Percentiles rank a stretch among this genome's conserved stretches.
Conservation (phyloP, 805 yeast genomes). For the Metschnikowia dekortorum region DNA sequence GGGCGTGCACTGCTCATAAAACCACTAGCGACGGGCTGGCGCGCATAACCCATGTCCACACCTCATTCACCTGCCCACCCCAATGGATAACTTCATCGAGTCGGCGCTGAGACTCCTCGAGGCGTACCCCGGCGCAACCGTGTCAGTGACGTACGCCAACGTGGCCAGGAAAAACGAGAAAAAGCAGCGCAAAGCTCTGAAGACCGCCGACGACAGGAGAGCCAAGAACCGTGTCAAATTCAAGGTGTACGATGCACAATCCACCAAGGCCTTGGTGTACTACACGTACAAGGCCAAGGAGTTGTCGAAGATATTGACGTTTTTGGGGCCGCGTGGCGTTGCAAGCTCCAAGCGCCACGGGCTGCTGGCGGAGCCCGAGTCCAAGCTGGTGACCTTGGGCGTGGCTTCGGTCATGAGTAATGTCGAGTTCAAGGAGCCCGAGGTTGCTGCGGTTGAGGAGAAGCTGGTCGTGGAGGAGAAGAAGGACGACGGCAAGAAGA, state of each 20-base stretch:
- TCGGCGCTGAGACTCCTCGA: conserved; percentile 28
- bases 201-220: conserved; percentile 10
- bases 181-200: conserved; percentile 6
- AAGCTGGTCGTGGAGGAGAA: conserved; percentile 20
- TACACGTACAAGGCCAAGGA: conserved; percentile 65
- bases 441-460: conserved; percentile 2
- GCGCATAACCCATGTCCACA: neutral
- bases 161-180: conserved; percentile 20
- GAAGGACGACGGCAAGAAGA: conserved; percentile 29
- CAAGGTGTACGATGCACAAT: conserved; percentile 61
- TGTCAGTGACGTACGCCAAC: conserved; percentile 37
- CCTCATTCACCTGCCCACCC: neutral
- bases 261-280: conserved; percentile 58
- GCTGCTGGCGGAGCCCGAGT: conserved; percentile 17
- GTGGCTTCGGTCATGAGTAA: conserved; percentile 41
- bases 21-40: neutral
- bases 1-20: neutral
- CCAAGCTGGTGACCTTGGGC: conserved; percentile 24
- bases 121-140: conserved; percentile 35
- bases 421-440: conserved; percentile 25
- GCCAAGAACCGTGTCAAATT: conserved; percentile 41
- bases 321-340: conserved; percentile 68
- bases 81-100: conserved; percentile 24
- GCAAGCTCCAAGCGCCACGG: conserved; percentile 3
- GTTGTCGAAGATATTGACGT: conserved; percentile 65